Conservation (phyloP, 176 grass and related monocot species). For the Pontederia crassipes region DNA sequence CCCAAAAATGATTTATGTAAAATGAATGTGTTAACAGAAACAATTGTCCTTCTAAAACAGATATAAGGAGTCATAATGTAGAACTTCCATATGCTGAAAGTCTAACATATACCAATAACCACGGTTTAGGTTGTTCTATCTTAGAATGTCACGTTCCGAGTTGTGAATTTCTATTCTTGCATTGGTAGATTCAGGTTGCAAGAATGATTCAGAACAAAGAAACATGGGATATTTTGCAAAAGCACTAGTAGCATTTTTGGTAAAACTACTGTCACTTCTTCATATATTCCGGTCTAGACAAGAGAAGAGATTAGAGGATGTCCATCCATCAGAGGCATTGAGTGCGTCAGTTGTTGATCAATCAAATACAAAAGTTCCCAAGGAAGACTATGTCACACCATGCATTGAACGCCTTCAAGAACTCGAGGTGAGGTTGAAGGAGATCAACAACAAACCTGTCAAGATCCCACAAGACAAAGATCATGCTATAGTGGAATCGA, state of each 20-base stretch:
- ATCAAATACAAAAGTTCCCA: conserved; percentile 8
- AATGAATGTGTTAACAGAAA: too few species aligned
- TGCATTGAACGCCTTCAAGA: conserved; percentile 59
- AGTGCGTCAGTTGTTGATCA: conserved; percentile 14
- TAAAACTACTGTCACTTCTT: conserved; percentile 59
- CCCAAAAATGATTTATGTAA: too few species aligned
- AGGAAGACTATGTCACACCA: conserved; percentile 25
- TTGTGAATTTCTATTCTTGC: conserved; percentile 3
- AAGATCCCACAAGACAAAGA: conserved; percentile 76
- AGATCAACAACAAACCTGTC: conserved; percentile 49
- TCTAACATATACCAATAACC: too few species aligned
- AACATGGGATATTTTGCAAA: conserved; percentile 28
- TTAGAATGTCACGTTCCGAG: neutral
- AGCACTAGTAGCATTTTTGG: conserved; percentile 33
- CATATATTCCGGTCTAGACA: conserved; percentile 26
- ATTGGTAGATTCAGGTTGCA: conserved; percentile 25
- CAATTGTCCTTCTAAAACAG: too few species aligned
- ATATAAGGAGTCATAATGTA: too few species aligned
- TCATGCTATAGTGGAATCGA: conserved; percentile 38
- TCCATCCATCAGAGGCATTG: conserved; percentile 6
- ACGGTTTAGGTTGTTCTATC: too few species aligned
- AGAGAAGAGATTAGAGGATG: conserved; percentile 34
- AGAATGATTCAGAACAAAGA: conserved; percentile 20
- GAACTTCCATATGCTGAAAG: too few species aligned
- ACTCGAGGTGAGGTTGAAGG: conserved; percentile 51